Conservation (phyloP, 108 stramenopile genomes). For the Cylindrotheca closterium region DNA sequence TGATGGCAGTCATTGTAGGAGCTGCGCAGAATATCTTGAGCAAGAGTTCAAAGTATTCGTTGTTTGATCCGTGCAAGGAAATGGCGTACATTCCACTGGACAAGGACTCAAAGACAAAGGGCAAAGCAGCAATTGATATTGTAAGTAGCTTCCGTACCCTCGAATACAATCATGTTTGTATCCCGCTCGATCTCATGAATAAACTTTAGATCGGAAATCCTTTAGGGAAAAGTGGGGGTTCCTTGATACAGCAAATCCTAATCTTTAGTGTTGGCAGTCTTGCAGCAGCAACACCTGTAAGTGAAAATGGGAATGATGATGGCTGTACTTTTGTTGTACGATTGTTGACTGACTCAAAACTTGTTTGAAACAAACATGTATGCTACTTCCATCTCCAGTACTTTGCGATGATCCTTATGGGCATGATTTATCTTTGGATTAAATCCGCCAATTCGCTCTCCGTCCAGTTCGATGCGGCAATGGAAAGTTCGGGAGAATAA, state of each 20-base stretch:
- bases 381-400: slow-evolving; percentile 24
- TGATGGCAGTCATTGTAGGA: slow-evolving; percentile 94
- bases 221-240: slow-evolving; percentile 95
- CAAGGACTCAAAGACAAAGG: slow-evolving; percentile 96
- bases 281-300: slow-evolving; percentile 82
- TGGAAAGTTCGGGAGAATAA: slow-evolving; percentile 35
- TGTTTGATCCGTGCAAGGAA: slow-evolving; percentile 99
- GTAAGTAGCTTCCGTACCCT: too few species aligned
- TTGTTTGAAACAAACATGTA: neutral
- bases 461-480: slow-evolving; percentile 81
- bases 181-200: too few species aligned
- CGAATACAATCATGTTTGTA: too few species aligned
- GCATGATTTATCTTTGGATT: slow-evolving; percentile 76
- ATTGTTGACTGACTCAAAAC: neutral
- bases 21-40: slow-evolving; percentile 95
- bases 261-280: slow-evolving; percentile 91
- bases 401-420: slow-evolving; percentile 75
- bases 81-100: slow-evolving; percentile 99
- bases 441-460: slow-evolving; percentile 74
- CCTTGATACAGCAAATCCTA: slow-evolving; percentile 91
- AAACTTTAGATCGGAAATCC: slow-evolving; percentile 98
- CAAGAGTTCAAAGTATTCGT: slow-evolving; percentile 94
- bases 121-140: slow-evolving; percentile 99
- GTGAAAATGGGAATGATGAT: neutral
- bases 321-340: neutral